Conservation (phyloP, 768 basidiomycete genomes). For the Strobilomyces confusus region DNA sequence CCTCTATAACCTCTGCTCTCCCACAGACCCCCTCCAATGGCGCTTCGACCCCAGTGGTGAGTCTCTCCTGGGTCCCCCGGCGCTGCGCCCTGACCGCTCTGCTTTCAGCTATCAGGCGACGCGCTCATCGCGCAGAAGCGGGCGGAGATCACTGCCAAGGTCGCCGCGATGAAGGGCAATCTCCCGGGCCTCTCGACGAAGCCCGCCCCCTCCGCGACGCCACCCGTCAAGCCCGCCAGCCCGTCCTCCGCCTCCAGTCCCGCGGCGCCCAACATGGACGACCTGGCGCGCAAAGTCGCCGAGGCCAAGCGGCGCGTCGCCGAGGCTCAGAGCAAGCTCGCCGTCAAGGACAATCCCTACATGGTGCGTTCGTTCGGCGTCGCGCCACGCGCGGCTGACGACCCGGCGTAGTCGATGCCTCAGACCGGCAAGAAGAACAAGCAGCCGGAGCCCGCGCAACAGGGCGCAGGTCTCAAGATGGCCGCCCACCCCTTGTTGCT, state of each 20-base stretch:
- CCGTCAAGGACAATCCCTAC: constrained; percentile 82
- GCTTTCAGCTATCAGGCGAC: constrained; percentile 43
- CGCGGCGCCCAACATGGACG: constrained; percentile 47
- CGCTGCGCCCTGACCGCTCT: constrained; percentile 3
- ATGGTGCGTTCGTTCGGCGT: constrained; percentile 51
- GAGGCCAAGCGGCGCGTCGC: constrained; percentile 86
- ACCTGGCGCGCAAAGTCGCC: constrained; percentile 66
- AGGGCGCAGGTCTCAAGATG: constrained; percentile 85
- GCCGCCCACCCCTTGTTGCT: constrained; percentile 84
- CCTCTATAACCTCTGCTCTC: constrained; percentile 60
- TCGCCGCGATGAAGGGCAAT: constrained; percentile 65
- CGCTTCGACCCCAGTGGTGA: constrained; percentile 39
- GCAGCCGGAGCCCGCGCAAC: constrained; percentile 60
- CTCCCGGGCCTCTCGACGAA: constrained; percentile 30
- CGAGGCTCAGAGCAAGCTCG: constrained; percentile 72
- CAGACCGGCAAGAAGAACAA: constrained; percentile 49
- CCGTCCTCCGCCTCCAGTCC: constrained; percentile 41
- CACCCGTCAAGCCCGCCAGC: constrained; percentile 23
- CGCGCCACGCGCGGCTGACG: neutral
- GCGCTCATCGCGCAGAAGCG: constrained; percentile 79
- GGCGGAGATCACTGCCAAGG: constrained; percentile 81
- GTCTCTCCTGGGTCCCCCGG: too few species aligned
- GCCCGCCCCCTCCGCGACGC: constrained; percentile 23
- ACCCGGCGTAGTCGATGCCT: constrained; percentile 43
- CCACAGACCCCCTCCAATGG: constrained; percentile 51